Conservation (phyloP, 2,329 filamentous ascomycete species). For the Fusarium sp. region DNA sequence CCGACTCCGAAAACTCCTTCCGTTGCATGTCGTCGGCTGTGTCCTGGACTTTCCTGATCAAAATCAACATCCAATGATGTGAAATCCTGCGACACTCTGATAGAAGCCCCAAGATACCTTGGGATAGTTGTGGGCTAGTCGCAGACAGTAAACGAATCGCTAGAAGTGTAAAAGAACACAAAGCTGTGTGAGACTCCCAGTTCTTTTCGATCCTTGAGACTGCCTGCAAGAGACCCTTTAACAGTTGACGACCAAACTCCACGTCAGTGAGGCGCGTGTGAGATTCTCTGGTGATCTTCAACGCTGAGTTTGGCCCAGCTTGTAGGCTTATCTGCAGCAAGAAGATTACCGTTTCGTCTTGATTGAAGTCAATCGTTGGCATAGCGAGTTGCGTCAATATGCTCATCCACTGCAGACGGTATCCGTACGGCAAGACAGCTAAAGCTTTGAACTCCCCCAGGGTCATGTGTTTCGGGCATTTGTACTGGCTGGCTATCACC, state of each 20-base stretch:
- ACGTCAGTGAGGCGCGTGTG: constrained; percentile 15
- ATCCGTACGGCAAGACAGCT: constrained; percentile 28
- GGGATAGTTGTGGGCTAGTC: not conserved
- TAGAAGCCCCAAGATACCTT: constrained; percentile 3
- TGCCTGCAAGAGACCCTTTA: not conserved
- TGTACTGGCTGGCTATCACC: constrained; percentile 63
- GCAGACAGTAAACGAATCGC: constrained; percentile 36
- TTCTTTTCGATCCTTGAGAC: constrained; percentile 34
- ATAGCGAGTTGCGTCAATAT: constrained; percentile 42
- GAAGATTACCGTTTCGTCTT: constrained; percentile 30
- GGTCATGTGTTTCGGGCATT: constrained; percentile 63
- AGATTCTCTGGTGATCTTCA: not conserved
- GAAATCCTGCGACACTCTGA: constrained; percentile 13
- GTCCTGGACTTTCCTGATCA: constrained; percentile 11
- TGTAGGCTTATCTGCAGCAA: constrained; percentile 44
- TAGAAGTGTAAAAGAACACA: constrained; percentile 39
- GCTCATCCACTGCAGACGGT: constrained; percentile 40
- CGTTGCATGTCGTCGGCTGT: constrained; percentile 17
- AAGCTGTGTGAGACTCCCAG: constrained; percentile 41
- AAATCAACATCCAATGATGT: constrained; percentile 21
- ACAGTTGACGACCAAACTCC: constrained; percentile 19
- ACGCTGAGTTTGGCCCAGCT: constrained; percentile 15
- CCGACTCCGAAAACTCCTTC: constrained; percentile 13
- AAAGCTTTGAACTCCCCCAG: constrained; percentile 66
- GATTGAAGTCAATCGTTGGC: constrained; percentile 45